Evolutionary conservation across 2,329 filamentous ascomycete genomes (phyloP), one percentile per base, ranked within the genome.

Genomic region (Diplodia sapinea): DNA sequence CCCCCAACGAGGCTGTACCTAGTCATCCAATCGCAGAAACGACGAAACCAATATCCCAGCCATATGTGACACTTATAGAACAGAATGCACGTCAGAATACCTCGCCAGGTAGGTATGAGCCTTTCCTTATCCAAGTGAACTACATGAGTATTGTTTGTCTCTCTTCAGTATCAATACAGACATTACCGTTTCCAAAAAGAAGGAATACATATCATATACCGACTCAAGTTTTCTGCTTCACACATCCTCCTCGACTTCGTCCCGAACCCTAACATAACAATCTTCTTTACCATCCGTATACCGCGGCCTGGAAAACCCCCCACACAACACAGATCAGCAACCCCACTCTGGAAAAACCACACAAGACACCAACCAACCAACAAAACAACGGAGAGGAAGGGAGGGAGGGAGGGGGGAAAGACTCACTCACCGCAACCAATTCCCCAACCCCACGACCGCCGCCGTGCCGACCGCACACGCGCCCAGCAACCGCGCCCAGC

Each of bases 371-470:
- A 4, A 43, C 38, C 38, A 17, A 43, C 38, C 15, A 9, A 40
- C 13, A 43, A 7, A 4, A 43, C 5, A 6, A 26, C 26, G 3
- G 26, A 26, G 26, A 26, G 26, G 4, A 26, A 1, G 26, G 33
- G 4, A 33, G 31, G 31, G 23, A 9, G 8, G 23, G 20, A 43
- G 31, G 23, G 17, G 8, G 23, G 20, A 43, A 33, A 17, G 13
- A 47, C 17, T 8, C 57, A 80, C 81, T 76, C 82, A 87, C 86
- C 80, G 83, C 50, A 82, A 72, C 70, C 79, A 81, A 70, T 88
- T 88, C 75, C 76, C 85, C 63, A 79, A 75, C 0, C 77, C 82
- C 9, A 88, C 84, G 71, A 88, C 84, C 2, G 80, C 84, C 36
- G 84, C 86, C 47, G 80, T 80, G 17, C 80, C 82, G 0, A 82